Conservation (phyloP, 371 early-diverging fungal species). For the Quaeritorhiza haematococci region DNA sequence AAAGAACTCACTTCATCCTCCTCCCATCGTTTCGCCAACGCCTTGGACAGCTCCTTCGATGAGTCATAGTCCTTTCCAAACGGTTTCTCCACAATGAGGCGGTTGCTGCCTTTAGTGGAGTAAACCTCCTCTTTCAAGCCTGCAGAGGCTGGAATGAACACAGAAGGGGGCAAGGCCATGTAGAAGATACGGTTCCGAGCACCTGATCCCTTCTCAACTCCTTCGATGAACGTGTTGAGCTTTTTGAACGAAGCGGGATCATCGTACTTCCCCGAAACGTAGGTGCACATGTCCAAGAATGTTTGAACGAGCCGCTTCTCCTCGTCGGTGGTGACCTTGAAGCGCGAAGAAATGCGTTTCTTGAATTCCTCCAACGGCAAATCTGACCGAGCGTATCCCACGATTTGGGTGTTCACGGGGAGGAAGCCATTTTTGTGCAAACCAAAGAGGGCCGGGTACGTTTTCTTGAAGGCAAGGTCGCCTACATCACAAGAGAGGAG, state of each 20-base stretch:
- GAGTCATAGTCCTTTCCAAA: slow-evolving; percentile 92
- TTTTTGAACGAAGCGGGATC: slow-evolving; percentile 63
- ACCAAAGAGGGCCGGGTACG: slow-evolving; percentile 93
- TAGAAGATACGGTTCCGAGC: slow-evolving; percentile 77
- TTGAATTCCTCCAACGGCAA: slow-evolving; percentile 73
- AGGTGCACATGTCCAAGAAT: slow-evolving; percentile 76
- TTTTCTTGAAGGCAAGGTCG: slow-evolving; percentile 96
- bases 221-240: slow-evolving; percentile 54
- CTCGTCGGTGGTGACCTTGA: slow-evolving; percentile 52
- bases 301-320: slow-evolving; percentile 50
- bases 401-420: slow-evolving; percentile 69
- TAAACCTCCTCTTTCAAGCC: slow-evolving; percentile 68
- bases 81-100: slow-evolving; percentile 97
- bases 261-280: slow-evolving; percentile 89
- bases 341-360: slow-evolving; percentile 60
- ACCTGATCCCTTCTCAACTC: slow-evolving; percentile 25
- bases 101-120: slow-evolving; percentile 48
- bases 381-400: slow-evolving; percentile 94
- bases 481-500: slow-evolving; percentile 27
- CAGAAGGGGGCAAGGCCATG: slow-evolving; percentile 96
- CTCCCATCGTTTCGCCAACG: slow-evolving; percentile 67
- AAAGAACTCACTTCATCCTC: slow-evolving; percentile 71
- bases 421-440: slow-evolving; percentile 72
- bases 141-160: slow-evolving; percentile 79
- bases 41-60: slow-evolving; percentile 61